Evolutionary conservation across 1,139 yeast species (phyloP).

Genomic region (Candida albicans): DNA sequence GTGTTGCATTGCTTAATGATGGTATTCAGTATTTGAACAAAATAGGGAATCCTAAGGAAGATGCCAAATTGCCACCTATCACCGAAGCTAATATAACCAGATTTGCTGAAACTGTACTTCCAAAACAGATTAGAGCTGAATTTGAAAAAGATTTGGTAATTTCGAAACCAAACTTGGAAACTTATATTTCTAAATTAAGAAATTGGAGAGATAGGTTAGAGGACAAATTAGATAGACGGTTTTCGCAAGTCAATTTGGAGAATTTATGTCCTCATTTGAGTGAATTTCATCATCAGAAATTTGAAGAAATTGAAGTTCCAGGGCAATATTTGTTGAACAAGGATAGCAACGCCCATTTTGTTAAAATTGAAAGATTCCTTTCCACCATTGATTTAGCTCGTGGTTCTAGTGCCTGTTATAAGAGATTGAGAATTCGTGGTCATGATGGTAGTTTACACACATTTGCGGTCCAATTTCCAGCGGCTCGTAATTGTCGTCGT

Average conservation of each 20-base stretch:
- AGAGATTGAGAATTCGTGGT: slow-evolving; percentile 86
- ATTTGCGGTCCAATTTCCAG: slow-evolving; percentile 96
- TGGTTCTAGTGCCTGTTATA: slow-evolving; percentile 90
- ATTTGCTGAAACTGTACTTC: slow-evolving; percentile 91
- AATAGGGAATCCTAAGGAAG: slow-evolving; percentile 81
- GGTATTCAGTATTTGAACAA: slow-evolving; percentile 88
- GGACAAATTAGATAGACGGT: slow-evolving; percentile 82
- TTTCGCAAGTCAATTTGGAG: slow-evolving; percentile 78
- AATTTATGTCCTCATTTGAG: slow-evolving; percentile 91
- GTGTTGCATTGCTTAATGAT: slow-evolving; percentile 89
- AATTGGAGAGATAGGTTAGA: slow-evolving; percentile 94
- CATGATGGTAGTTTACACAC: slow-evolving; percentile 90
- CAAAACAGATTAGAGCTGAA: slow-evolving; percentile 85
- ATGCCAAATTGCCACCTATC: slow-evolving; percentile 84
- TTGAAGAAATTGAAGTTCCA: slow-evolving; percentile 96
- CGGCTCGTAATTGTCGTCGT: slow-evolving; percentile 95
- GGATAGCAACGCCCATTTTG: slow-evolving; percentile 83
- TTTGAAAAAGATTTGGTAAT: slow-evolving; percentile 89
- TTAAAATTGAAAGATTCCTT: slow-evolving; percentile 88
- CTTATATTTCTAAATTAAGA: slow-evolving; percentile 78
- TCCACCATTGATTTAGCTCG: slow-evolving; percentile 88
- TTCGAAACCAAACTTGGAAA: slow-evolving; percentile 85
- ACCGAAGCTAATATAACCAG: slow-evolving; percentile 88
- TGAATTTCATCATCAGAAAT: slow-evolving; percentile 96
- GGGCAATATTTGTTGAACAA: slow-evolving; percentile 88